phyloP scores from a whole-genome alignment of 1,139 yeast genomes.

The Suhomyces yuchorum region DNA sequence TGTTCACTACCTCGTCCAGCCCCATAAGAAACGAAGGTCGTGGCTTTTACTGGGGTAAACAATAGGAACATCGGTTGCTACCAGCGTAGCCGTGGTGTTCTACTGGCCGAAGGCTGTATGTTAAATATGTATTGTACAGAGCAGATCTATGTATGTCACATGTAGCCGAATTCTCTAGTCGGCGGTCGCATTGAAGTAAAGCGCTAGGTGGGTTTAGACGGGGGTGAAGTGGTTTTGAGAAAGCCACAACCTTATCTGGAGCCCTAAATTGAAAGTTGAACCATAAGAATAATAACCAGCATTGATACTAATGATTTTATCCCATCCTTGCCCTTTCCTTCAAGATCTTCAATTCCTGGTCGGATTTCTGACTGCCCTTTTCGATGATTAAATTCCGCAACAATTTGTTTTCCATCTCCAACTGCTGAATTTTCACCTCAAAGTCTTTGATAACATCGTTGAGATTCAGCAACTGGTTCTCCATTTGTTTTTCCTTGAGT shows the following conservation, averaged over 20 bases:
- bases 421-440: slow-evolving; percentile 59
- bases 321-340: slow-evolving; percentile 35
- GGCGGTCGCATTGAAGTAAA: too few relatives aligned
- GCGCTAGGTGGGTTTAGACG: too few relatives aligned
- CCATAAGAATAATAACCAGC: too few relatives aligned
- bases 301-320: neutral
- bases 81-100: neutral
- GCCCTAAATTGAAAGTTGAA: too few relatives aligned
- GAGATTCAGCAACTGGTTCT: slow-evolving; percentile 61
- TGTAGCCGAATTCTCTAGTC: too few relatives aligned
- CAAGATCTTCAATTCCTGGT: slow-evolving; percentile 41
- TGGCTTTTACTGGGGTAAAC: neutral
- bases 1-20: neutral
- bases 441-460: slow-evolving; percentile 60
- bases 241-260: too few relatives aligned
- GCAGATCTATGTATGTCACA: neutral
- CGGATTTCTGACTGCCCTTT: slow-evolving; percentile 50
- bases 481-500: slow-evolving; percentile 64
- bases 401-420: slow-evolving; percentile 59
- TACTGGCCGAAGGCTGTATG: too few relatives aligned
- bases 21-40: neutral
- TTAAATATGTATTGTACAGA: neutral
- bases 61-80: neutral
- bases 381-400: slow-evolving; percentile 77
- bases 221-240: too few relatives aligned